phyloP scores from a whole-genome alignment of 805 yeast species.

The Hanseniaspora meyeri region DNA sequence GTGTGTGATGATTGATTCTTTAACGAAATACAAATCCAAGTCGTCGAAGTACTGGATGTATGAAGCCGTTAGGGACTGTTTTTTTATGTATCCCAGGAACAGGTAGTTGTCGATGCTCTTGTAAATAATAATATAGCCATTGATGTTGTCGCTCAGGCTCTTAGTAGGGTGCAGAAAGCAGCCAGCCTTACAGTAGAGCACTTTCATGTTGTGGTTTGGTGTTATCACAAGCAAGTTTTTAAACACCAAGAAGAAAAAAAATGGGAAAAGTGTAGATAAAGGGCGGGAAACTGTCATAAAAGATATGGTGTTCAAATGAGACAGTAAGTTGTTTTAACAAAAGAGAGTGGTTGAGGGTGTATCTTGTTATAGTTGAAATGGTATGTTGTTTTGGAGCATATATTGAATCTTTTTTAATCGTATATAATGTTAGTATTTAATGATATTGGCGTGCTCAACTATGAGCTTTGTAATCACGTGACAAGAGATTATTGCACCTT shows the following conservation, averaged over 20 bases:
- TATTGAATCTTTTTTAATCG: too few relatives aligned
- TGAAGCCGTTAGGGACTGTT: not conserved
- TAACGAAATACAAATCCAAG: not conserved
- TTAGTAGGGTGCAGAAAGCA: conserved; percentile 76
- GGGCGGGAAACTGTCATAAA: not conserved
- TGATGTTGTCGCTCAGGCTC: conserved; percentile 58
- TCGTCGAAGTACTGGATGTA: not conserved
- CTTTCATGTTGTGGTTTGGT: not conserved
- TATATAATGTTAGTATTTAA: too few relatives aligned
- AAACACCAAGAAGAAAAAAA: not conserved
- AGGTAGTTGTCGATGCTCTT: not conserved
- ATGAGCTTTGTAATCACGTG: too few relatives aligned
- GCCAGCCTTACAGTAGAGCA: conserved; percentile 44
- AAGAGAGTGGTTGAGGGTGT: too few relatives aligned
- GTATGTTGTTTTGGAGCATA: too few relatives aligned
- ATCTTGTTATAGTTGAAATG: too few relatives aligned
- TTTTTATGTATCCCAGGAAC: not conserved
- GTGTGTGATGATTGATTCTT: not conserved
- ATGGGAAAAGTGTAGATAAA: not conserved
- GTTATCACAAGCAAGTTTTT: too few relatives aligned
- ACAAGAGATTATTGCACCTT: too few relatives aligned
- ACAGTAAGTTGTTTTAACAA: too few relatives aligned
- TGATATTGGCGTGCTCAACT: too few relatives aligned
- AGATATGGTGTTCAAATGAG: too few relatives aligned
- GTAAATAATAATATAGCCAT: conserved; percentile 59